Evolutionary conservation across 1,284 basidiomycete species (phyloP), one percentile per base, ranked within the genome.

Genomic region (Paramarasmius palmivorus): DNA sequence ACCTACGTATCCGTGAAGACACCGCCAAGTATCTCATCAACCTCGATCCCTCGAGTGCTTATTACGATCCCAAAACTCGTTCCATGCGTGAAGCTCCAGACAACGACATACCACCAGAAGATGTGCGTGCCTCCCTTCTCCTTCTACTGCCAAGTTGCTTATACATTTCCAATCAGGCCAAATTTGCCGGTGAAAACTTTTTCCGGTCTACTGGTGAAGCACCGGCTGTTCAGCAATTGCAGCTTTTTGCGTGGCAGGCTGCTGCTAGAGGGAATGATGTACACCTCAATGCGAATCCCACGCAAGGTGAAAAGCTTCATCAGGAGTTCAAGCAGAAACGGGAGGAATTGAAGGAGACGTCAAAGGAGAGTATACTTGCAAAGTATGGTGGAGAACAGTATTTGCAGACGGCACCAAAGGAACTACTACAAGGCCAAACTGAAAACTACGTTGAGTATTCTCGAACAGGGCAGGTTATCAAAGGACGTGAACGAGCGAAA

Each of bases 21-120:
- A 98, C 96, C 1, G 97, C 97, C 15, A 99, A 99, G 72, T 99
- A 99, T 64, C 84, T 99, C 63, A 91, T 98, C 73, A 99, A 99
- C 71, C 73, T 99, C 68, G 94, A 98, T 70, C 90, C 92, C 3
- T 88, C 93, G 1, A 95, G 92, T 63, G 96, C 97, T 10, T 97
- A 99, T 77, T 99, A 99, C 68, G 97, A 99, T 67, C 97, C 97
- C 47, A 99, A 99, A 78, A 99, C 97, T 23, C 88, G 97, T 61
- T 97, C 96, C 3, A 99, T 99, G 97, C 91, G 97, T 70, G 96
- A 99, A 66, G 95, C 96, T 36, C 96, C 97, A 0, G 63, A 88
- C 14, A 84, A 84, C 62, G 83, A 86, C 60, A 75, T 93, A 32
- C 75, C 84, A 2, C 77, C 92, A 10, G 94, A 98, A 71, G 96